Percentiles rank a stretch among this genome's conserved stretches.
These are phyloP conservation scores for Diaporthe humulicola DNA, from an alignment of 2,329 filamentous ascomycete genomes.

Conservation along the genomic window DNA sequence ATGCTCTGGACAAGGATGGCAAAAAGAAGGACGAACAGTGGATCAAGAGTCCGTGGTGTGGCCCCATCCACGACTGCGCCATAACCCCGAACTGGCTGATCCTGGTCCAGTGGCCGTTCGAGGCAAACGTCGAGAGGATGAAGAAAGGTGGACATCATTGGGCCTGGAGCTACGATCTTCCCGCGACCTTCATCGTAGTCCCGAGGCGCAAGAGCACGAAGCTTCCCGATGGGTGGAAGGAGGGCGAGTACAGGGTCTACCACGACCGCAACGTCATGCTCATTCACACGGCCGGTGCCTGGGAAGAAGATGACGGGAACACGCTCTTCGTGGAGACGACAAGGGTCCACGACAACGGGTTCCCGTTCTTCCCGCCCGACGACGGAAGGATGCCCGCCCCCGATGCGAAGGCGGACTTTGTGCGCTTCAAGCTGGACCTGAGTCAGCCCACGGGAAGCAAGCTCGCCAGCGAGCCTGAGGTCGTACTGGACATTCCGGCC, in stretches of 20 bases:
- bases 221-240: slow-evolving; percentile 43
- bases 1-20: slow-evolving; percentile 45
- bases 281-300: slow-evolving; percentile 57
- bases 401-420: slow-evolving; percentile 56
- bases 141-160: slow-evolving; percentile 54
- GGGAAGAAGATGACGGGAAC: slow-evolving; percentile 51
- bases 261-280: slow-evolving; percentile 49
- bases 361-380: slow-evolving; percentile 54
- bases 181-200: slow-evolving; percentile 42
- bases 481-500: slow-evolving; percentile 53
- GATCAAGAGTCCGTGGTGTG: slow-evolving; percentile 49
- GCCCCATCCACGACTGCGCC: slow-evolving; percentile 55
- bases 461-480: slow-evolving; percentile 45
- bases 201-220: slow-evolving; percentile 37
- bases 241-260: slow-evolving; percentile 44
- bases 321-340: slow-evolving; percentile 54
- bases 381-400: slow-evolving; percentile 45
- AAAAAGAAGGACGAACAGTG: slow-evolving; percentile 48
- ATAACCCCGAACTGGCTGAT: slow-evolving; percentile 54
- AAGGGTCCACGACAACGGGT: slow-evolving; percentile 54
- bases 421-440: slow-evolving; percentile 57
- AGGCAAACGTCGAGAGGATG: slow-evolving; percentile 52
- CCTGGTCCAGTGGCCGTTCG: slow-evolving; percentile 51
- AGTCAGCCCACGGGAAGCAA: slow-evolving; percentile 43
- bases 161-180: slow-evolving; percentile 48